phyloP scores from a whole-genome alignment of 192 early-diverging fungal species.

The Paraglomus brasilianum region DNA sequence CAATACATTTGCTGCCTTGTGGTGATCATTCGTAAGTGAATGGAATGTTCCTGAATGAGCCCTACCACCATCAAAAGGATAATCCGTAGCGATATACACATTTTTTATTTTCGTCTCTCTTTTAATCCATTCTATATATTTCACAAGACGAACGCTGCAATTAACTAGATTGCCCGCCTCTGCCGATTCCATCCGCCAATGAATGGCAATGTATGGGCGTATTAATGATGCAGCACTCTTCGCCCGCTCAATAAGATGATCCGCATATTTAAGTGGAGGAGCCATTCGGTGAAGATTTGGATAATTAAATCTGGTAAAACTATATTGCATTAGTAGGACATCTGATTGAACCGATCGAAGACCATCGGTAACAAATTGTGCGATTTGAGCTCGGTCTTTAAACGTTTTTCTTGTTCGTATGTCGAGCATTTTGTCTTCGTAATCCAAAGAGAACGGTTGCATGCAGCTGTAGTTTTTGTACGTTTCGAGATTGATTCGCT shows the following conservation, averaged over 20 bases:
- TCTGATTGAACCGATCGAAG: too few relatives aligned
- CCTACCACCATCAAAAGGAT: slow-evolving; percentile 6
- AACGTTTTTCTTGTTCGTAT: too few relatives aligned
- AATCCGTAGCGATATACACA: slow-evolving; percentile 32
- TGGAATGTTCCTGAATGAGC: neutral
- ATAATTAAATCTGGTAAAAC: too few relatives aligned
- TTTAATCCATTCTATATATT: neutral
- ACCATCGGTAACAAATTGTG: too few relatives aligned
- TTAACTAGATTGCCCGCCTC: neutral
- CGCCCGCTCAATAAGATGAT: neutral
- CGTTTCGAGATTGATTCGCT: too few relatives aligned
- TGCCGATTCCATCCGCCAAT: slow-evolving; percentile 24
- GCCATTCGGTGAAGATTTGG: too few relatives aligned
- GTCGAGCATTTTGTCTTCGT: too few relatives aligned
- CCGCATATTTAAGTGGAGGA: neutral
- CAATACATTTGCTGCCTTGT: neutral
- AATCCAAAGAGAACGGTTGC: too few relatives aligned
- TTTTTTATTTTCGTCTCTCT: neutral
- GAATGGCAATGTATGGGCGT: neutral
- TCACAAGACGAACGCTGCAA: neutral
- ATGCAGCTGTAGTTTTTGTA: too few relatives aligned
- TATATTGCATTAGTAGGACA: too few relatives aligned
- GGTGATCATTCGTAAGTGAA: neutral
- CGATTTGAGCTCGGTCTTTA: too few relatives aligned
- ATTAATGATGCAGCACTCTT: neutral